These are phyloP conservation scores for Westerdykella aurantiaca DNA, from an alignment of 2,329 filamentous ascomycete genomes.

Conservation along the genomic window DNA sequence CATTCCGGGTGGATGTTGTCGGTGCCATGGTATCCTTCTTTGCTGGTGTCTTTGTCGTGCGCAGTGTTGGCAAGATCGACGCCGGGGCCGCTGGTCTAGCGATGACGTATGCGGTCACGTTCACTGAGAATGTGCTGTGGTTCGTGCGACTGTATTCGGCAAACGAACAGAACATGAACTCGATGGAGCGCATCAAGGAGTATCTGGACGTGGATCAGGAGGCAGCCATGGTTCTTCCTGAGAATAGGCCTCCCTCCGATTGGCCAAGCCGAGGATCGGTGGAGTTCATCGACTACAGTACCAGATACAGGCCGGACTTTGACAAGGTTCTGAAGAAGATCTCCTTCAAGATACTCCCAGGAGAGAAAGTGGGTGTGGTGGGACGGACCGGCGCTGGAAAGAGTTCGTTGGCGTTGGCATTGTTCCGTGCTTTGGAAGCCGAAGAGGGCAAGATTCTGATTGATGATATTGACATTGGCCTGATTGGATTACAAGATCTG, in stretches of 20 bases:
- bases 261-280: conserved; percentile 86
- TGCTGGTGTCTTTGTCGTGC: conserved; percentile 82
- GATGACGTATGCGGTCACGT: conserved; percentile 90
- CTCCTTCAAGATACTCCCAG: conserved; percentile 76
- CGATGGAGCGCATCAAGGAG: conserved; percentile 94
- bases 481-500: conserved; percentile 87
- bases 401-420: conserved; percentile 84
- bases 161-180: conserved; percentile 99
- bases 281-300: conserved; percentile 83
- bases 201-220: conserved; percentile 96
- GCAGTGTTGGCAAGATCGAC: conserved; percentile 76
- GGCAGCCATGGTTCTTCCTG: conserved; percentile 68
- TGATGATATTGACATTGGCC: conserved; percentile 82
- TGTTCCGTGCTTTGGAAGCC: conserved; percentile 91
- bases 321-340: conserved; percentile 80
- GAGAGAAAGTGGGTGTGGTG: conserved; percentile 93
- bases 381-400: conserved; percentile 94
- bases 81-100: conserved; percentile 89
- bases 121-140: conserved; percentile 96
- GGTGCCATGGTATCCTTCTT: conserved; percentile 92
- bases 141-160: conserved; percentile 87
- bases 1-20: conserved; percentile 83
- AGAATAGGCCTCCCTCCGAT: conserved; percentile 67
- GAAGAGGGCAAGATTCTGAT: conserved; percentile 85
- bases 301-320: conserved; percentile 79